Evolutionary conservation across 148 eudicot genomes (phyloP), one percentile per base, ranked within the genome.

Genomic region (Vaccinium vitisidaea): DNA sequence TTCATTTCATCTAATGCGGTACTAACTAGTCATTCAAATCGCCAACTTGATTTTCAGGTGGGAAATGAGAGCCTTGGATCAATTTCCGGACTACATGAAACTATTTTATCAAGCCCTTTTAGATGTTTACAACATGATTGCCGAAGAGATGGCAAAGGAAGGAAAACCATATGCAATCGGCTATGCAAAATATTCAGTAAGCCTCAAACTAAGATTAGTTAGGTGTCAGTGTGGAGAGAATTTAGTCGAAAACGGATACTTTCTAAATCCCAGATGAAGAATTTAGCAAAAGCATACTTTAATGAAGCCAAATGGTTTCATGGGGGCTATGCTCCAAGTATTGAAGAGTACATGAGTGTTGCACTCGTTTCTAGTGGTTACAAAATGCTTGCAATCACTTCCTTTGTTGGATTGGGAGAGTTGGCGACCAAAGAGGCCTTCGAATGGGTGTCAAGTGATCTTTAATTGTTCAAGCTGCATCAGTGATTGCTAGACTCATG

Each of bases 271-370:
- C 52, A 92, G 93, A 73, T 85, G 80, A 86, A 85, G 82, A 52
- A 9, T 3, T 56, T 83, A 79, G 77, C 80, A 8, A 78, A 27
- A 79, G 87, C 83, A 0, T 90, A 90, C 83, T 19, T 88, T 43
- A 81, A 84, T 69, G 92, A 90, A 71, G 89, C 88, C 18, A 88
- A 75, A 81, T 90, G 93, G 93, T 82, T 83, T 18, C 76, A 90
- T 4, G 27, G 74, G 39, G 87, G 84, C 6, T 75, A 86, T 81
- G 58, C 86, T 30, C 91, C 92, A 2, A 88, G 85, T 48, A 79
- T 84, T 13, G 91, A 91, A 8, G 92, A 91, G 82, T 91, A 90
- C 27, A 84, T 88, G 91, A 83, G 79, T 48, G 73, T 54, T 12
- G 91, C 85, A 21, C 19, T 75, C 0, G 18, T 83, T 11, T 81